Evolutionary conservation across 805 yeast species (phyloP).

Genomic region (Yamadazyma tumulicola): DNA sequence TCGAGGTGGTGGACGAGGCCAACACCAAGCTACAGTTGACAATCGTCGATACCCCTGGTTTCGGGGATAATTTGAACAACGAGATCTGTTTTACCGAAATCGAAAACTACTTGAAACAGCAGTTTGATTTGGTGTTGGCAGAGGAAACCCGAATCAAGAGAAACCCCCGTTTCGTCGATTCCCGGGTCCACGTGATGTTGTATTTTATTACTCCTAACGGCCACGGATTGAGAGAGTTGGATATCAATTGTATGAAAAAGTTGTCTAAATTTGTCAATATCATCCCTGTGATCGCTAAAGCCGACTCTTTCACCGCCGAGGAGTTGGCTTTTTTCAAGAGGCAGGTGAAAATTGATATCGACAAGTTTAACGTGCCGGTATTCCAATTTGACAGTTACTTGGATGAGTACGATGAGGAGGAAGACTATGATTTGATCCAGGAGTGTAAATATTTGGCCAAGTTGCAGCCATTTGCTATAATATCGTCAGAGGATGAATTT

Average conservation of each 20-base stretch:
- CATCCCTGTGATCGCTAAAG: constrained; percentile 76
- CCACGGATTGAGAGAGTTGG: constrained; percentile 75
- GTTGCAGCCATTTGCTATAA: constrained; percentile 74
- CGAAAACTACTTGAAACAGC: constrained; percentile 65
- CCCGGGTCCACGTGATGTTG: constrained; percentile 72
- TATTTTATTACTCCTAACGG: constrained; percentile 80
- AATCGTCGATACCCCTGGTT: constrained; percentile 70
- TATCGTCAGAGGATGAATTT: constrained; percentile 59
- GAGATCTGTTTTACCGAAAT: constrained; percentile 65
- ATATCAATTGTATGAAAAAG: constrained; percentile 64
- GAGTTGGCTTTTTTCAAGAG: constrained; percentile 63
- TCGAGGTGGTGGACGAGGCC: constrained; percentile 60
- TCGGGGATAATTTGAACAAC: constrained; percentile 74
- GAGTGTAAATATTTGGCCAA: constrained; percentile 60
- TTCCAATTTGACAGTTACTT: constrained; percentile 62
- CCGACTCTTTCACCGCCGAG: constrained; percentile 69
- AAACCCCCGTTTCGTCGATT: constrained; percentile 77
- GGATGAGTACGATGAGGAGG: constrained; percentile 60
- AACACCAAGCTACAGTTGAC: constrained; percentile 54
- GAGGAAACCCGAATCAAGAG: constrained; percentile 86
- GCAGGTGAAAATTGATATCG: constrained; percentile 59
- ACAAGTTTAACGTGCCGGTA: constrained; percentile 65
- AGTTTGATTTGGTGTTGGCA: constrained; percentile 72
- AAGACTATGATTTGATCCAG: constrained; percentile 70
- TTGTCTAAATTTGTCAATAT: constrained; percentile 74